These are phyloP conservation scores for Aspergillus calidoustus DNA, from an alignment of 2,329 filamentous ascomycete species.

Conservation along the genomic window DNA sequence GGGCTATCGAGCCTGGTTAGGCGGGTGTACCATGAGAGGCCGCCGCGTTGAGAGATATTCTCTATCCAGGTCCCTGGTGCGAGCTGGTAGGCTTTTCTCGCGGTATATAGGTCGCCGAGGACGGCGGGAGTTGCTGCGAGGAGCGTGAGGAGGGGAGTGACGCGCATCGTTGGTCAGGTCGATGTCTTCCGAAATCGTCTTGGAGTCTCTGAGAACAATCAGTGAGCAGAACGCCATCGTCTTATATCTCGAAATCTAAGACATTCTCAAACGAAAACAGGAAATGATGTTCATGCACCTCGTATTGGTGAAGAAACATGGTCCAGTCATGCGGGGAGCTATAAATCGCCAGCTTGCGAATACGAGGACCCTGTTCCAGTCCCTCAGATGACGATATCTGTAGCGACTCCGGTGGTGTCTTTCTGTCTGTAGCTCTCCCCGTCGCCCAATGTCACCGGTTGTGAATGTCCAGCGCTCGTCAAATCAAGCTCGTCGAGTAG, in stretches of 20 bases:
- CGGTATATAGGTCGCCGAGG: not conserved
- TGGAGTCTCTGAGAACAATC: too few species aligned
- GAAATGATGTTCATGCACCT: not conserved
- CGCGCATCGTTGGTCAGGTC: not conserved
- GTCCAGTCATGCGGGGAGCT: not conserved
- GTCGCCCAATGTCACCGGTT: too few species aligned
- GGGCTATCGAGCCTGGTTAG: slow-evolving; percentile 1
- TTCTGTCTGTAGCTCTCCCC: not conserved
- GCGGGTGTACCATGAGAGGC: slow-evolving; percentile 1
- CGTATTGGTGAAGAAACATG: not conserved
- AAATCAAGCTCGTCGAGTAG: not conserved
- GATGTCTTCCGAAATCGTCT: too few species aligned
- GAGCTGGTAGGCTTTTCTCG: slow-evolving; percentile 2
- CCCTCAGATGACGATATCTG: not conserved
- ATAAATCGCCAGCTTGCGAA: not conserved
- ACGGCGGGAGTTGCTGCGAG: not conserved
- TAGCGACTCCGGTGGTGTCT: not conserved
- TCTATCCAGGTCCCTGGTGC: slow-evolving; percentile 11
- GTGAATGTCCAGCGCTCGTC: accelerated
- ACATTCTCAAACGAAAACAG: not conserved
- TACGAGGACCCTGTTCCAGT: not conserved
- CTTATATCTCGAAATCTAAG: not conserved
- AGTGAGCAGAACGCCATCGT: not conserved
- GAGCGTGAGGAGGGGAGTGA: not conserved
- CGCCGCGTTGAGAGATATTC: not conserved